Evolutionary conservation across 805 yeast species (phyloP), one percentile per base, ranked within the genome.

Genomic region (Zygosaccharomyces siamensis): DNA sequence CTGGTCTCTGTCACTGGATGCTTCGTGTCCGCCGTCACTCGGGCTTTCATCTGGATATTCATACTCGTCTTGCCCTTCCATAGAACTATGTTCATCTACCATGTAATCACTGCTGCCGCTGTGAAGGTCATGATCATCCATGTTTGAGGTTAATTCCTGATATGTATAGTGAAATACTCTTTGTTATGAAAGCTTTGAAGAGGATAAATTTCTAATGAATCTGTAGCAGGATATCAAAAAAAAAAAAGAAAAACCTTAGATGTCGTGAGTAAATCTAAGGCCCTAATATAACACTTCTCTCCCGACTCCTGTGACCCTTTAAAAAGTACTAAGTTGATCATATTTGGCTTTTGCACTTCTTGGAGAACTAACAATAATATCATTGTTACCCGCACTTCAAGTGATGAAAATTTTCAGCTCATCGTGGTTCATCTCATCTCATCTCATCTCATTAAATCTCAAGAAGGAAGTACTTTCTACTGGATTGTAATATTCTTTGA

Each of bases 1-100:
- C 20, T 57, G 65, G 26, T 59, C 67, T 27, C 40, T 39, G 27
- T 43, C 47, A 27, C 50, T 43, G 11, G 51, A 51, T 10, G 36
- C 47, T 12, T 40, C 44, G 16, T 46, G 30, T n/a, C 47, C 57
- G 20, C 51, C 38, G n/a, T 44, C 47, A 33, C 48, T 48, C 10
- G 48, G 30, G 7, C 31, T 18, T 21, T 38, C 41, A n/a, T 43
- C 47, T 33, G 40, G 36, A 4, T 51, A 45, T 5, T 44, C 52
- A 8, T 53, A 49, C 16, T 51, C 53, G 12, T 51, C 54, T 3
- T 47, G 50, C 3, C 48, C 49, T 2, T 47, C 47, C 18, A 41
- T 24, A 16, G 47, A 27, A 39, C 44, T 42, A 27, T 43, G 51
- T 27, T 51, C 54, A 24, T 53, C 50, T 50, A 47, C 50, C 42